A percentile compares a stretch with the other conserved stretches of the same genome.
phyloP scores from a whole-genome alignment of 75 land plant species.

The Ceratopteris richardii region DNA sequence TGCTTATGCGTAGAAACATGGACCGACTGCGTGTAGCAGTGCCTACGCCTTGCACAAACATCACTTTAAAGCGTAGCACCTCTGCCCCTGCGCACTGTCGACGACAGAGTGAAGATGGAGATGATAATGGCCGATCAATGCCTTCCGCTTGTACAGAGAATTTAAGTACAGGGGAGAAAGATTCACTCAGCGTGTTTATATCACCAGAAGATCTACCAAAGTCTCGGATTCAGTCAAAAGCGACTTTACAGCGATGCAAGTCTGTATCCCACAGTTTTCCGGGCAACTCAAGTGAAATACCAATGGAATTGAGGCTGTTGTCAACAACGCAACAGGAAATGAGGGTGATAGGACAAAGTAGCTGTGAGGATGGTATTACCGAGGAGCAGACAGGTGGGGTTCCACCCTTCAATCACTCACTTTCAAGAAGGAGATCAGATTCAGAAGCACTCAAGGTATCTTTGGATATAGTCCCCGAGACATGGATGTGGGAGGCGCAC shows the following conservation, averaged over 20 bases:
- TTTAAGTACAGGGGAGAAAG: neutral
- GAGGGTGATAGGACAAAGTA: too few species aligned
- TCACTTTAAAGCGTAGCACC: constrained; percentile 5
- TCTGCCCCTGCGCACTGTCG: neutral
- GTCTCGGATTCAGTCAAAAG: neutral
- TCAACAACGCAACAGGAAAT: too few species aligned
- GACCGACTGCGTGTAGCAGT: neutral
- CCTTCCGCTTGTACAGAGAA: too few species aligned
- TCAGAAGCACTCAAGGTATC: neutral
- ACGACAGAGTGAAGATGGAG: neutral
- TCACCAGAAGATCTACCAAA: neutral
- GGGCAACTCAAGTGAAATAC: too few species aligned
- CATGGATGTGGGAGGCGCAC: neutral
- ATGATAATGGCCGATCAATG: too few species aligned
- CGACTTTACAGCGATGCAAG: neutral
- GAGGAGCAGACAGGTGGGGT: too few species aligned
- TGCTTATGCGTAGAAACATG: constrained; percentile 32
- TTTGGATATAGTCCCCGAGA: constrained; percentile 1
- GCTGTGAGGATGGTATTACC: too few species aligned
- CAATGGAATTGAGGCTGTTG: too few species aligned
- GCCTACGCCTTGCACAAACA: neutral
- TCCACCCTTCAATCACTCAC: too few species aligned
- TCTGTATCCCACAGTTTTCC: neutral
- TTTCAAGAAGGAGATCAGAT: neutral
- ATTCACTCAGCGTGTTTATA: too few species aligned